Conservation (phyloP, 192 early-diverging fungal species). For the Mortierella antarctica region DNA sequence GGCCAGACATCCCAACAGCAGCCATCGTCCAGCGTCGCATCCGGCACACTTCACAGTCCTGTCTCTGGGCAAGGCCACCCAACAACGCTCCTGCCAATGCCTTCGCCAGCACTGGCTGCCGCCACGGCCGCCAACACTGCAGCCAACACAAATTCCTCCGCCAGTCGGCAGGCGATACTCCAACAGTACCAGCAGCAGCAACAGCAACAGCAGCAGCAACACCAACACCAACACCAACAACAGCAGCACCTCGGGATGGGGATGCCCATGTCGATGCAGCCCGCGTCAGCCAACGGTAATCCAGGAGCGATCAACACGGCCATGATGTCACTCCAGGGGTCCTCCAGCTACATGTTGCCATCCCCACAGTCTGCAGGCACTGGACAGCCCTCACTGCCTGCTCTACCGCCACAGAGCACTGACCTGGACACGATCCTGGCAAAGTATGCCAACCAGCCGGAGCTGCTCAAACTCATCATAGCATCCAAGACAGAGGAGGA, state of each 20-base stretch:
- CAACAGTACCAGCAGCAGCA: conserved; percentile 46
- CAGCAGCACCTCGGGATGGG: conserved; percentile 18
- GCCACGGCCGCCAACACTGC: conserved; percentile 47
- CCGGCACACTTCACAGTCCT: conserved; percentile 23
- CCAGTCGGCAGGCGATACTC: conserved; percentile 36
- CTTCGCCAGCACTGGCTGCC: conserved; percentile 44
- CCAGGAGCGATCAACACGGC: conserved; percentile 44
- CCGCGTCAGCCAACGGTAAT: neutral
- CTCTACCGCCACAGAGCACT: conserved; percentile 36
- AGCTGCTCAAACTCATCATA: conserved; percentile 63
- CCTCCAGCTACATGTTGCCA: conserved; percentile 27
- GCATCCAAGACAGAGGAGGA: conserved; percentile 68
- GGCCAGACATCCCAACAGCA: conserved; percentile 3
- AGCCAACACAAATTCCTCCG: conserved; percentile 37
- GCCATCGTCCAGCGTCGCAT: neutral
- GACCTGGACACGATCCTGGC: conserved; percentile 65
- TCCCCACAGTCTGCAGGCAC: conserved; percentile 25
- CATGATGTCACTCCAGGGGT: conserved; percentile 41
- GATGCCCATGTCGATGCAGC: conserved; percentile 32
- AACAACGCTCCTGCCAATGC: conserved; percentile 40
- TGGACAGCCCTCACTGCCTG: conserved; percentile 10
- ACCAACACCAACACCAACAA: conserved; percentile 10
- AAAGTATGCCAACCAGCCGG: conserved; percentile 60
- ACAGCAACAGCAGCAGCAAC: conserved; percentile 32
- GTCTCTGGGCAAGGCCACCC: conserved; percentile 18